Percentiles rank a stretch among this genome's conserved stretches.
These are phyloP conservation scores for Pythium dissimile DNA, from an alignment of 352 stramenopile species.

Conservation along the genomic window DNA sequence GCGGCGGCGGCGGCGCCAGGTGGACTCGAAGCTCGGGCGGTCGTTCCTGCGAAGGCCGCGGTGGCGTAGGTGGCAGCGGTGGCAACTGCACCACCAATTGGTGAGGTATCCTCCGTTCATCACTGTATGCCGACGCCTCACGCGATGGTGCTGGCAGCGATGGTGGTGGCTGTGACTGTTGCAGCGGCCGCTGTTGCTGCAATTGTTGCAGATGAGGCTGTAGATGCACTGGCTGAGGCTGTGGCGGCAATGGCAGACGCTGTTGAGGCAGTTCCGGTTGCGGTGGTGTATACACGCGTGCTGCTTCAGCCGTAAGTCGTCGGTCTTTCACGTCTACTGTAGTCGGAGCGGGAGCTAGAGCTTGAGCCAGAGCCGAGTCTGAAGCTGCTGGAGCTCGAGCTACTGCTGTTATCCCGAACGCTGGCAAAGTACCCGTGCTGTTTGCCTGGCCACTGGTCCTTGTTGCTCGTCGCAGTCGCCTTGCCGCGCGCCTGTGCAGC, in stretches of 20 bases:
- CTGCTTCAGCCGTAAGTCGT: constrained; percentile 7
- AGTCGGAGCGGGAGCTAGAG: background rate
- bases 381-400: background rate
- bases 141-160: background rate
- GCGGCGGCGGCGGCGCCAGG: background rate
- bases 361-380: background rate
- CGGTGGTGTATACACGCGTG: background rate
- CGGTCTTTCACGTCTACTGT: constrained; percentile 17
- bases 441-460: no score
- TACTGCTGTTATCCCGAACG: no score
- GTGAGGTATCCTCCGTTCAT: constrained; percentile 2
- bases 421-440: background rate
- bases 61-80: constrained; percentile 8
- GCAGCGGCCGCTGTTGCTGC: no score
- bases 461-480: background rate
- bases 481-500: constrained; percentile 24
- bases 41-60: constrained; percentile 4
- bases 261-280: background rate
- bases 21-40: background rate
- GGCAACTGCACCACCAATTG: background rate
- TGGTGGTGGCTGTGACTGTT: background rate
- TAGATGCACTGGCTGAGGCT: background rate
- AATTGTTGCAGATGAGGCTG: background rate
- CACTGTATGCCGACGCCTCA: no score
- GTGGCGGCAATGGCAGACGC: background rate